Base-by-base conservation (phyloP, 1,284 basidiomycete species). In the Ceratobasidium sp. region DNA sequence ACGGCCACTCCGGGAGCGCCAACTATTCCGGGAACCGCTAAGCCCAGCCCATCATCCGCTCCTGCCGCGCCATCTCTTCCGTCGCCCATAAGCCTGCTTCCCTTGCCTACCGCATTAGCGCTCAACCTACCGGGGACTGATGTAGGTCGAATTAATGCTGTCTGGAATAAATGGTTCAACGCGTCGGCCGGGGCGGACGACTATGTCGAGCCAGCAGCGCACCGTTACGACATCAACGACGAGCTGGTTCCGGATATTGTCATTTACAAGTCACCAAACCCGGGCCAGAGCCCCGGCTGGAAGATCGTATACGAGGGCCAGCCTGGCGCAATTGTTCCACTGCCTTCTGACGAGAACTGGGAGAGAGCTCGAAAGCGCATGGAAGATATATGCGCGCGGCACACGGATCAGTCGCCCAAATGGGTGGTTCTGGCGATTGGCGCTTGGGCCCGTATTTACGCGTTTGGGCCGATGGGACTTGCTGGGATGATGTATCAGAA, bases 91-190 rank as follows among this genome's bases (percentile, higher is more conserved):
- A 24, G 6, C 7, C 51, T 31, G 11, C 27, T 58, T 34, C 7
- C 7, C 27, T 34, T 58, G 29, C 27, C 29, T 13, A 9, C 11
- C 5, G 19, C 56, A 11, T 1, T 29, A 22, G 9, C 13, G 27
- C 43, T 64, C 16, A 49, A 64, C 29, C n/a, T 29, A 5, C 46
- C 62, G 2, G 27, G 48, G 2, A 49, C 46, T 8, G 27, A 27
- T 14, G 62, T 64, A 3, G 62, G 29, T n/a, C 37, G 39, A 64
- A 64, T 64, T 46, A 64, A 64, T n/a, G 62, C 62, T 8, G 31
- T 64, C 27, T 64, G 62, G 62, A 64, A 51, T 22, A 64, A 46
- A 19, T 64, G 62, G 62, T 29, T 64, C 27, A 19, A 19, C 46
- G 16, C 29, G 1, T 64, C 24, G 22, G 16, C 22, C 37, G 16